phyloP scores from a whole-genome alignment of 495 filamentous ascomycete species.

The Aspergillus asperescens region DNA sequence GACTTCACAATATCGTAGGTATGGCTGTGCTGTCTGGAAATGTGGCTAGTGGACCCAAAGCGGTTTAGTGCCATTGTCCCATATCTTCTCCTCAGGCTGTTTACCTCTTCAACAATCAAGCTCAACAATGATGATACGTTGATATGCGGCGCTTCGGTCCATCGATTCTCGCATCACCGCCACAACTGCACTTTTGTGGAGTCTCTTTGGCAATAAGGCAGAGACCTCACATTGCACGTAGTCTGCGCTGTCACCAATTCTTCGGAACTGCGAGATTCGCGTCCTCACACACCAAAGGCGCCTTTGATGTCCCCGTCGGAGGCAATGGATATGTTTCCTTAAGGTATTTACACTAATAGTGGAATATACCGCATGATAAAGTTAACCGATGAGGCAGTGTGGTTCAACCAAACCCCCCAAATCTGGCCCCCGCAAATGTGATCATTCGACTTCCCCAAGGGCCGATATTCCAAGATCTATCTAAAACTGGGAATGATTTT shows the following conservation, averaged over 20 bases:
- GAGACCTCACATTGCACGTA: too few relatives aligned
- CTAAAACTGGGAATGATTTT: not conserved
- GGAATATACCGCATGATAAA: not conserved
- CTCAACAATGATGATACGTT: not conserved
- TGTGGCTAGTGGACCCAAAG: not conserved
- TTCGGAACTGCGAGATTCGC: not conserved
- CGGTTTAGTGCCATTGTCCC: not conserved
- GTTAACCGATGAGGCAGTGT: constrained; percentile 18
- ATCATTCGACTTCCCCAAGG: constrained; percentile 37
- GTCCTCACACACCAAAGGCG: not conserved
- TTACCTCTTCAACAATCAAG: not conserved
- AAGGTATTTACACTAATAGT: constrained; percentile 18
- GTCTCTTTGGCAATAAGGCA: not conserved
- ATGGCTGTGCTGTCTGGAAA: not conserved
- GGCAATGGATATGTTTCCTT: constrained; percentile 31
- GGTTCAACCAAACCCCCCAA: constrained; percentile 17
- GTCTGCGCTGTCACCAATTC: not conserved
- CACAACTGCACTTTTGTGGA: not conserved
- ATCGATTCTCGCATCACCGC: not conserved
- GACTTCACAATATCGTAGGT: not conserved
- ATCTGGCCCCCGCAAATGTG: constrained; percentile 19
- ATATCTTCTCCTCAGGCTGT: not conserved
- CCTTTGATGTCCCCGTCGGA: constrained; percentile 27
- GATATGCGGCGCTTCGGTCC: not conserved
- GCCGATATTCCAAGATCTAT: constrained; percentile 23